Evolutionary conservation across 176 grass and related monocot genomes (phyloP).

Genomic region (Cenchrus purpureus): DNA sequence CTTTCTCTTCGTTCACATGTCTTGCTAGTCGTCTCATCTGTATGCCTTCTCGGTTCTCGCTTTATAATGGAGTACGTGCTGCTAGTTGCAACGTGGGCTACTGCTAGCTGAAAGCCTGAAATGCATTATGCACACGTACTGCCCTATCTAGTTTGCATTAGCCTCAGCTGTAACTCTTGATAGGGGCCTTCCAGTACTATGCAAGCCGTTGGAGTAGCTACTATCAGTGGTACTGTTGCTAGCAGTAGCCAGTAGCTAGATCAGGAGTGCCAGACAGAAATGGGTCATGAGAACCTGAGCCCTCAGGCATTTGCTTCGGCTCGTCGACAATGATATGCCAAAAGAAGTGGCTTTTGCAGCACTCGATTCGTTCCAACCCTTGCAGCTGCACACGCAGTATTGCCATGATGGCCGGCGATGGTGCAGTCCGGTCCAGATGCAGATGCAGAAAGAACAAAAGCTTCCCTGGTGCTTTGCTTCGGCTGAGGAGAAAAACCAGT

Average conservation of each 20-base stretch:
- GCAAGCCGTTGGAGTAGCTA: not conserved
- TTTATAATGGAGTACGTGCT: slow-evolving; percentile 2
- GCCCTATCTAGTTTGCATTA: not conserved
- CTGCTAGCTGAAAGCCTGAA: not conserved
- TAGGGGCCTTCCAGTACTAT: not conserved
- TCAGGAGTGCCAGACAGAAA: slow-evolving; percentile 45
- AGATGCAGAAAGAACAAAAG: slow-evolving; percentile 50
- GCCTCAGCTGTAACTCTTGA: not conserved
- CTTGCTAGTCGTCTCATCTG: slow-evolving; percentile 50
- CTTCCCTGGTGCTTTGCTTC: slow-evolving; percentile 37
- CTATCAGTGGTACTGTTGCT: not conserved
- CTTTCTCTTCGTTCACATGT: slow-evolving; percentile 49
- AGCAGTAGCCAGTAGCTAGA: not conserved
- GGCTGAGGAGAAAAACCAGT: slow-evolving; percentile 23
- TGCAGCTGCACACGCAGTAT: slow-evolving; percentile 32
- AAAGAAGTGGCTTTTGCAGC: slow-evolving; percentile 62
- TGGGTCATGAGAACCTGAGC: slow-evolving; percentile 38
- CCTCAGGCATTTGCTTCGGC: slow-evolving; percentile 41
- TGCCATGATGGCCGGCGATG: slow-evolving; percentile 41
- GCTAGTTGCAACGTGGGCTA: not conserved
- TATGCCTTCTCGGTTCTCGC: slow-evolving; percentile 23
- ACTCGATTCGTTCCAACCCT: slow-evolving; percentile 32
- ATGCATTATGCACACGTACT: not conserved
- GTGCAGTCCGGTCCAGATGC: slow-evolving; percentile 15
- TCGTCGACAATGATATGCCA: slow-evolving; percentile 51